Conservation (phyloP, 768 basidiomycete genomes). For the Boletus rex-veris region DNA sequence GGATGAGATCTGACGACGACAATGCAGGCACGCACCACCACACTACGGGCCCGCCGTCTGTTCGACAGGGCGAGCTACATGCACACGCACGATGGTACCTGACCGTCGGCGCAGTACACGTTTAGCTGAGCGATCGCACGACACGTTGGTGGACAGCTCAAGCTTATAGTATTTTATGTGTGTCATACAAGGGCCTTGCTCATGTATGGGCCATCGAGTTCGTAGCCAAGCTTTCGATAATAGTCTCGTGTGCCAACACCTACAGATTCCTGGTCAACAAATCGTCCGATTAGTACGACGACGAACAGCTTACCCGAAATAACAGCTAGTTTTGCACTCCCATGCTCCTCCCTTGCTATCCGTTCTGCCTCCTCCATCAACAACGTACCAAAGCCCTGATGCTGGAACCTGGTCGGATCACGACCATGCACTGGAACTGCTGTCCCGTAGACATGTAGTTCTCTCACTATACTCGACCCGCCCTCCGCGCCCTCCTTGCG, state of each 20-base stretch:
- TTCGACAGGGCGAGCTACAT: too few species aligned
- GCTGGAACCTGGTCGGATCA: slow-evolving; percentile 98
- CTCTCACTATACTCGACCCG: slow-evolving; percentile 88
- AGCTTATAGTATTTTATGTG: background rate
- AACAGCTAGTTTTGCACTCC: slow-evolving; percentile 92
- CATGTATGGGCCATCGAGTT: slow-evolving; percentile 97
- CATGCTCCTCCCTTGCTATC: slow-evolving; percentile 96
- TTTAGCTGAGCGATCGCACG: too few species aligned
- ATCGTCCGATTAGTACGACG: background rate
- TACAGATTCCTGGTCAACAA: slow-evolving; percentile 25
- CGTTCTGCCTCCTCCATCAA: slow-evolving; percentile 99
- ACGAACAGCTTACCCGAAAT: slow-evolving; percentile 71
- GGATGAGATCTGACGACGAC: too few species aligned
- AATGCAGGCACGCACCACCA: too few species aligned
- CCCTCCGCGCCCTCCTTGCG: slow-evolving; percentile 66
- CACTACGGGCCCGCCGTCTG: too few species aligned
- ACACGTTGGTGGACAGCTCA: too few species aligned
- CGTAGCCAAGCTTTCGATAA: slow-evolving; percentile 91
- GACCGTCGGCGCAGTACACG: too few species aligned
- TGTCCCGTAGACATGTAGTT: slow-evolving; percentile 97
- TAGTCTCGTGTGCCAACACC: slow-evolving; percentile 97
- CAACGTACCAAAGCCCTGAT: slow-evolving; percentile 93
- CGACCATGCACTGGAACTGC: slow-evolving; percentile 96
- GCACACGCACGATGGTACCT: too few species aligned
- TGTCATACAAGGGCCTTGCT: slow-evolving; percentile 66